These are phyloP conservation scores for Ustanciosporium gigantosporum DNA, from an alignment of 1,284 basidiomycete genomes.

Conservation along the genomic window DNA sequence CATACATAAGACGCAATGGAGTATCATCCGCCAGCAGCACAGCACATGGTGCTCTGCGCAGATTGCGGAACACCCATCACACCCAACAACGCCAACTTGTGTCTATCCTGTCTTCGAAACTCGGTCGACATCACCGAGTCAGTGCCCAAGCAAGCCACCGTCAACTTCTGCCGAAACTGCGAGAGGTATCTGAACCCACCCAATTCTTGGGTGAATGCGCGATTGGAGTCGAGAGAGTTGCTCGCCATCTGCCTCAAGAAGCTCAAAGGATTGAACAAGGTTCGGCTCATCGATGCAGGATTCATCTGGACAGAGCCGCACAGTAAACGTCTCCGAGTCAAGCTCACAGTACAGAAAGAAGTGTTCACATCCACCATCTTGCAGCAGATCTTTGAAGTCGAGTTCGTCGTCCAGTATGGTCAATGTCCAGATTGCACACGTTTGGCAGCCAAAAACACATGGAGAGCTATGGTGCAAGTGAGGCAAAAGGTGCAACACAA, in stretches of 20 bases:
- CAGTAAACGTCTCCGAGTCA: conserved; percentile 87
- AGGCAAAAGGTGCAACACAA: conserved; percentile 89
- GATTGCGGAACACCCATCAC: conserved; percentile 82
- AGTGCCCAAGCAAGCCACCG: conserved; percentile 93
- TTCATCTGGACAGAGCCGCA: conserved; percentile 99
- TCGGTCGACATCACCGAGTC: conserved; percentile 96
- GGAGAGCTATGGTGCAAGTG: conserved; percentile 95
- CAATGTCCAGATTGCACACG: conserved; percentile 93
- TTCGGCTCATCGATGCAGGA: conserved; percentile 91
- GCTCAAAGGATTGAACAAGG: conserved; percentile 89
- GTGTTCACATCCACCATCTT: conserved; percentile 92
- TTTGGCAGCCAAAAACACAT: conserved; percentile 96
- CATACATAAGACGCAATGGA: too few species aligned
- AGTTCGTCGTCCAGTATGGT: conserved; percentile 90
- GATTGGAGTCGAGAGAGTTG: conserved; percentile 89
- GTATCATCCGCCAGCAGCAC: conserved; percentile 50
- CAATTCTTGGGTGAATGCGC: conserved; percentile 79
- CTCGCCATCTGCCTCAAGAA: conserved; percentile 78
- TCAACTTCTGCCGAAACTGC: conserved; percentile 94
- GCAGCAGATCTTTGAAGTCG: conserved; percentile 96
- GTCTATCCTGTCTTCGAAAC: conserved; percentile 87
- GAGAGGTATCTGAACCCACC: conserved; percentile 94
- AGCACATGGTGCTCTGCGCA: conserved; percentile 61
- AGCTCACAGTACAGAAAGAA: conserved; percentile 97
- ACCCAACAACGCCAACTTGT: conserved; percentile 93